Conservation (phyloP, 2,329 filamentous ascomycete genomes). For the Dactylellina sp. region DNA sequence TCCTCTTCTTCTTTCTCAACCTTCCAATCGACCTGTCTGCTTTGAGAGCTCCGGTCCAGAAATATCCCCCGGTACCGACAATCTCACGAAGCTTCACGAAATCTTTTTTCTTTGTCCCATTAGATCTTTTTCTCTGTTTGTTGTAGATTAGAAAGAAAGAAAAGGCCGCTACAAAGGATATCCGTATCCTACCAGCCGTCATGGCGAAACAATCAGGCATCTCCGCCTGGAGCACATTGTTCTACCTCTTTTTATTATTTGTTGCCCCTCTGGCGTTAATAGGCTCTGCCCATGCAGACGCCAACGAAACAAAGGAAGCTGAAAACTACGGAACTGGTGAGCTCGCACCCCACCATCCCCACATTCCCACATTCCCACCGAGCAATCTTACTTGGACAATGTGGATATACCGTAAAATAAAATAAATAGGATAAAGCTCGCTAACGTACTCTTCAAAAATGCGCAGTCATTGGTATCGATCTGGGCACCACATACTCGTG, state of each 20-base stretch:
- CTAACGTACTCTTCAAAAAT: not conserved
- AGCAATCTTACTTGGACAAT: no score
- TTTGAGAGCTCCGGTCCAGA: slow-evolving; percentile 60
- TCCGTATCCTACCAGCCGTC: slow-evolving; percentile 60
- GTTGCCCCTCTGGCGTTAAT: slow-evolving; percentile 86
- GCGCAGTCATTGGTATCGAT: slow-evolving; percentile 89
- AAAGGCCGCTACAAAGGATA: slow-evolving; percentile 34
- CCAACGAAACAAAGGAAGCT: slow-evolving; percentile 71
- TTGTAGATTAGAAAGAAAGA: slow-evolving; percentile 17
- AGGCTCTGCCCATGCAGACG: slow-evolving; percentile 76
- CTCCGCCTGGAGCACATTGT: slow-evolving; percentile 80
- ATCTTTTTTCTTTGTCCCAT: slow-evolving; percentile 14
- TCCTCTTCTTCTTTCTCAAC: slow-evolving; percentile 55
- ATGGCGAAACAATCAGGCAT: slow-evolving; percentile 74
- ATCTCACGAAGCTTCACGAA: not conserved
- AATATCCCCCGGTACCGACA: slow-evolving; percentile 54
- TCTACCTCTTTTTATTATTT: slow-evolving; percentile 91
- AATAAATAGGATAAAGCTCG: not conserved
- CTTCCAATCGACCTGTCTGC: slow-evolving; percentile 55
- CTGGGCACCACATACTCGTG: slow-evolving; percentile 89
- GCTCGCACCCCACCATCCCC: not conserved
- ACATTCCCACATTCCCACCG: not conserved
- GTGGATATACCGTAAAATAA: no score
- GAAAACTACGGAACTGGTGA: slow-evolving; percentile 81
- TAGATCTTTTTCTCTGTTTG: slow-evolving; percentile 14